Percentiles rank a stretch among this genome's conserved stretches.
Evolutionary conservation across 2,329 filamentous ascomycete species (phyloP).

Genomic region (Aplosporella prunicola): DNA sequence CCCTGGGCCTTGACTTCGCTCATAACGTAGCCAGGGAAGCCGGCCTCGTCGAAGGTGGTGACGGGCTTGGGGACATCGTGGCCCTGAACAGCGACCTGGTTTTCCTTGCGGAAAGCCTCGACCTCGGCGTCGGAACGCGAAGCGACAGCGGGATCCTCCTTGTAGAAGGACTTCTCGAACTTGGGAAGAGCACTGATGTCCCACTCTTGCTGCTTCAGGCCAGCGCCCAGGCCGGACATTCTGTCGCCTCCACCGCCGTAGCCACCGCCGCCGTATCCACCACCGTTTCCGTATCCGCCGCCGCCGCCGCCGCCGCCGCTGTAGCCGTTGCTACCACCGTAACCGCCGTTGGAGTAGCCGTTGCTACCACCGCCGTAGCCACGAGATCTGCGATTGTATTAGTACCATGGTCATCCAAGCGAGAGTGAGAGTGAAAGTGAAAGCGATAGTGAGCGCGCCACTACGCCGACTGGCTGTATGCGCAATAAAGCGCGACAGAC

Average conservation of each 20-base stretch:
- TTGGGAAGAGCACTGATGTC: slow-evolving; percentile 75
- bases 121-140: slow-evolving; percentile 69
- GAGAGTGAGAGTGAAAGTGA: too few species aligned
- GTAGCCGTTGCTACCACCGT: slow-evolving; percentile 14
- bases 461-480: too few species aligned
- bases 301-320: slow-evolving; percentile 21
- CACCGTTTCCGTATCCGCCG: slow-evolving; percentile 20
- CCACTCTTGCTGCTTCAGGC: slow-evolving; percentile 81
- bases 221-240: slow-evolving; percentile 84
- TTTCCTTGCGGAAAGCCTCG: slow-evolving; percentile 75
- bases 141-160: slow-evolving; percentile 75
- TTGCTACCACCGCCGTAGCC: slow-evolving; percentile 17
- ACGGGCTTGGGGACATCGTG: slow-evolving; percentile 82
- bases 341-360: slow-evolving; percentile 15
- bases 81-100: slow-evolving; percentile 77
- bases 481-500: too few species aligned
- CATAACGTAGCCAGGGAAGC: slow-evolving; percentile 94
- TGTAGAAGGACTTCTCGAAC: slow-evolving; percentile 99
- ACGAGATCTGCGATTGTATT: too few species aligned
- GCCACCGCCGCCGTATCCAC: slow-evolving; percentile 32
- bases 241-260: slow-evolving; percentile 73
- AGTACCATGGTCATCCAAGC: too few species aligned
- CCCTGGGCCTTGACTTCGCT: slow-evolving; percentile 98
- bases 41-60: slow-evolving; percentile 94
- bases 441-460: too few species aligned